Base-by-base conservation (phyloP, 306 rosid species). In the Potentilla sterilis region DNA sequence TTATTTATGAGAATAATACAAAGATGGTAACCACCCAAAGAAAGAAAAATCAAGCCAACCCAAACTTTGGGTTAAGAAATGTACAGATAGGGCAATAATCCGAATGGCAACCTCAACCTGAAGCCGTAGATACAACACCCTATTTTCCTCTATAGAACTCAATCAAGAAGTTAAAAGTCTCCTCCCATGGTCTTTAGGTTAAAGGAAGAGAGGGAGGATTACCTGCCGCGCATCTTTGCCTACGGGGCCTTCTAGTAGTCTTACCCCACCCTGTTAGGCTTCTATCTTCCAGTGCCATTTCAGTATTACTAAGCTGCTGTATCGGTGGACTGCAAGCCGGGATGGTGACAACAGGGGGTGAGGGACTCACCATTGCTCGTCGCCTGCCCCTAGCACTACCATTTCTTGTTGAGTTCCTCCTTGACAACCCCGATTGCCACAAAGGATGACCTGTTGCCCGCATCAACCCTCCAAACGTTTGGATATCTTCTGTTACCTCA, bases 211-310 rank as follows among this genome's bases (percentile, higher is more conserved):
- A 54, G 3, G 89, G 78, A 82, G 84, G 88, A 79, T 84, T 89
- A 61, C 92, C 92, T 57, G 97, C 93, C 9, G 96, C 91, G 72
- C 85, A 88, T 88, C 99, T 88, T 73, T 92, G 97, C 81, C 99
- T 65, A 1, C 99, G 97, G 57, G 99, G 97, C 80, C 99, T 81
- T 81, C 99, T 85, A n/a, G 97, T 89, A 69, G 97, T 92, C 82
- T 90, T 95, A 61, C 99, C 97, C 99, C 97, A 95, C 82, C 99
- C 93, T 11, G 97, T 84, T 79, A 92, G 86, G 92, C 93, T 95
- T 77, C 92, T 86, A 79, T 95, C 97, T 76, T 95, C 99, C 88
- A 87, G 85, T 67, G 86, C 96, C 73, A 88, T 81, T 75, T 92
- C 97, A 46, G 88, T 86, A 62, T 74, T 86, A 81, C 63, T 87